Evolutionary conservation across 129 eudicot genomes (phyloP).

Genomic region (Centrapalus pauciflorus): DNA sequence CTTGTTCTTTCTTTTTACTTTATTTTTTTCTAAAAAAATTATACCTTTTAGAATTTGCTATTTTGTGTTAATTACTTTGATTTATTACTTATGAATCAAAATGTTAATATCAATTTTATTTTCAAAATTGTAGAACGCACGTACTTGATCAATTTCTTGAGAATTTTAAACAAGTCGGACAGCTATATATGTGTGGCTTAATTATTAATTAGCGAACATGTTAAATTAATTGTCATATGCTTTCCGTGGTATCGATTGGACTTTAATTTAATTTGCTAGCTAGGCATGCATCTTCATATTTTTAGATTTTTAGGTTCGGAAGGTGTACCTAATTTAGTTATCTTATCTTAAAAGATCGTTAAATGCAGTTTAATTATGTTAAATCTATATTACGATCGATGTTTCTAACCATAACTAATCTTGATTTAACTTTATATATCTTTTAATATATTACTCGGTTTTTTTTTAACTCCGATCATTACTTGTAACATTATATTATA

Average conservation of each 20-base stretch:
- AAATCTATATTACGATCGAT: neutral
- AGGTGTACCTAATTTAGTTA: conserved; percentile 14
- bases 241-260: conserved; percentile 6
- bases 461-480: neutral
- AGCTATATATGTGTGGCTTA: neutral
- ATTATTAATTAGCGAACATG: neutral
- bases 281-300: conserved; percentile 5
- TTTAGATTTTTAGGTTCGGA: conserved; percentile 6
- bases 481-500: conserved; percentile 16
- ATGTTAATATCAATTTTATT: neutral
- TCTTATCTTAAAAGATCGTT: conserved; percentile 7
- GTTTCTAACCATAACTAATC: neutral
- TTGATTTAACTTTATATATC: neutral
- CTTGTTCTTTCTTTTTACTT: conserved; percentile 22
- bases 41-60: neutral
- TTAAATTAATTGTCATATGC: neutral
- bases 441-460: neutral
- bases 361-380: conserved; percentile 3
- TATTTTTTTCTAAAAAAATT: neutral
- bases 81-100: neutral
- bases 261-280: too few species aligned
- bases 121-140: too few species aligned
- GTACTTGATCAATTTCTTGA: neutral
- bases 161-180: neutral
- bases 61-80: neutral